Evolutionary conservation across 1,139 yeast genomes (phyloP).

Genomic region (Candida frijolesensis): DNA sequence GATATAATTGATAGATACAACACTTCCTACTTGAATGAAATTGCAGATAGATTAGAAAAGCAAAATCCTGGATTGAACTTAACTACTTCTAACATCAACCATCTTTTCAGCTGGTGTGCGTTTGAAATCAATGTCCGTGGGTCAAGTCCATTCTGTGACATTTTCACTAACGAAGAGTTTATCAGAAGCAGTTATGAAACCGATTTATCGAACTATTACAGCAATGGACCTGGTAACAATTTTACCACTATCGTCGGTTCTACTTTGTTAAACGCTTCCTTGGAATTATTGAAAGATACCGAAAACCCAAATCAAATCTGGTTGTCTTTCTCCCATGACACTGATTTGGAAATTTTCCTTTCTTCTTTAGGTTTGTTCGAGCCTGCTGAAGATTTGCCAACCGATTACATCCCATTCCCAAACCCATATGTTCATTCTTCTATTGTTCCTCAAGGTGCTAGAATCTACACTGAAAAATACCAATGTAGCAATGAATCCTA

Average conservation of each 20-base stretch:
- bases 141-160: conserved; percentile 46
- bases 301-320: conserved; percentile 31
- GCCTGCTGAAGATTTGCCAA: conserved; percentile 22
- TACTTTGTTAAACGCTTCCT: conserved; percentile 50
- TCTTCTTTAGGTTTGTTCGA: conserved; percentile 54
- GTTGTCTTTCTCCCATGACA: conserved; percentile 62
- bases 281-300: conserved; percentile 39
- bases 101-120: conserved; percentile 50
- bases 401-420: conserved; percentile 36
- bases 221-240: conserved; percentile 53
- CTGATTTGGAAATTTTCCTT: conserved; percentile 52
- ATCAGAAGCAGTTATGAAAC: conserved; percentile 33
- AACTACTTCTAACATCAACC: conserved; percentile 40
- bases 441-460: conserved; percentile 59
- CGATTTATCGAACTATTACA: conserved; percentile 49
- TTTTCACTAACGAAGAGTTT: conserved; percentile 53
- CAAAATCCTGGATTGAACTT: conserved; percentile 36
- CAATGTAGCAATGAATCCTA: conserved; percentile 39
- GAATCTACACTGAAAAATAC: conserved; percentile 51
- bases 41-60: conserved; percentile 39
- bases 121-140: conserved; percentile 58
- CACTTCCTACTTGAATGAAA: conserved; percentile 33
- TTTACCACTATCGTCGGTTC: conserved; percentile 47
- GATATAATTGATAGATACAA: conserved; percentile 14
- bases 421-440: conserved; percentile 48